These are phyloP conservation scores for Phytophthora pini DNA, from an alignment of 352 stramenopile genomes.

Conservation along the genomic window DNA sequence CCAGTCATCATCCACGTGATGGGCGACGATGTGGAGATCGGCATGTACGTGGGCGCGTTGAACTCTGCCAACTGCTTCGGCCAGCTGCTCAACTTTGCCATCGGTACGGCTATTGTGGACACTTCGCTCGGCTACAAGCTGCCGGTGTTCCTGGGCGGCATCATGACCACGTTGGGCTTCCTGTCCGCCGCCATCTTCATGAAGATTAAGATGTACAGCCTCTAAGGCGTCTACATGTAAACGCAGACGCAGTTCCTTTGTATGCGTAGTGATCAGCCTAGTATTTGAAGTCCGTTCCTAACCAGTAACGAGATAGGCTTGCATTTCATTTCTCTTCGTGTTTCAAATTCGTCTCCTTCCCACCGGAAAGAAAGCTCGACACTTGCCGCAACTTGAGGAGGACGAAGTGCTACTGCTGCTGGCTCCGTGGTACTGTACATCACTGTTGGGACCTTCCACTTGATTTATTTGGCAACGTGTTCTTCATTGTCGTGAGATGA, in stretches of 20 bases:
- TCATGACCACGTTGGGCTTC: constrained; percentile 42
- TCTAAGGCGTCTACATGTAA: constrained; percentile 38
- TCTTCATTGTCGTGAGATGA: background rate
- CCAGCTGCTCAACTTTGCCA: constrained; percentile 41
- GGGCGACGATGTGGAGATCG: constrained; percentile 29
- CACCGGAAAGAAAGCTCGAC: constrained; percentile 14
- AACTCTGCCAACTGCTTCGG: constrained; percentile 53
- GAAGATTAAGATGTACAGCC: constrained; percentile 64
- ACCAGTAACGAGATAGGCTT: constrained; percentile 19
- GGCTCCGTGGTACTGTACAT: background rate
- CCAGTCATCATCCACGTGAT: constrained; percentile 29
- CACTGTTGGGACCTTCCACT: background rate
- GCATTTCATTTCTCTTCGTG: constrained; percentile 11
- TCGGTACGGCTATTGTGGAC: constrained; percentile 32
- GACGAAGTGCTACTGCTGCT: too few relatives aligned
- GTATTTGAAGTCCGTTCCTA: constrained; percentile 2
- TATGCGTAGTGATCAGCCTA: constrained; percentile 25
- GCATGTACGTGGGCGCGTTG: constrained; percentile 53
- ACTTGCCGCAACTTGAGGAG: background rate
- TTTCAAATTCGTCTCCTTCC: background rate
- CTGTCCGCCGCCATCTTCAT: constrained; percentile 51
- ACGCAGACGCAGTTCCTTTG: constrained; percentile 7
- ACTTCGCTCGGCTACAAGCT: constrained; percentile 45
- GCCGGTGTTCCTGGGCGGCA: constrained; percentile 36
- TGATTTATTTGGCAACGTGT: constrained; percentile 14